phyloP scores from a whole-genome alignment of 768 basidiomycete species.

The Daedaleopsis nitida region DNA sequence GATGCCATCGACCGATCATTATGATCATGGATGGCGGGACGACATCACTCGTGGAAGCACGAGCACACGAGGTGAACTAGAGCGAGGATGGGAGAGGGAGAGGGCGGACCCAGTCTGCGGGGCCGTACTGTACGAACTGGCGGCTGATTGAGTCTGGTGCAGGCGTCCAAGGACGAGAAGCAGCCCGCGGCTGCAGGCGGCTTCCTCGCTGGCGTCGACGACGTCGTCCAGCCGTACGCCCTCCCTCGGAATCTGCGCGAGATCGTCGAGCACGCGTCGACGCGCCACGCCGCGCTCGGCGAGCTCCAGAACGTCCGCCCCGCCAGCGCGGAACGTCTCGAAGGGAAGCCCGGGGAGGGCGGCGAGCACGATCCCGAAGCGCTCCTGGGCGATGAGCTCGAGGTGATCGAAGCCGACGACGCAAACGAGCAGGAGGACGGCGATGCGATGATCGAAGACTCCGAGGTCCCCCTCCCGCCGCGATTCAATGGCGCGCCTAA shows the following conservation, averaged over 20 bases:
- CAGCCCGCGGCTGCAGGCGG: slow-evolving; percentile 45
- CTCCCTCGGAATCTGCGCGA: slow-evolving; percentile 59
- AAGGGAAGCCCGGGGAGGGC: neutral
- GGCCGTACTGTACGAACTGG: neutral
- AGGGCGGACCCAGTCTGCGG: too few species aligned
- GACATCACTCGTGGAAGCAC: too few species aligned
- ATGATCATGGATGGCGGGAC: too few species aligned
- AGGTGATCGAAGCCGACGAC: slow-evolving; percentile 13
- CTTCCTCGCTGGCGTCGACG: slow-evolving; percentile 69
- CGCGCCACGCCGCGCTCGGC: slow-evolving; percentile 12
- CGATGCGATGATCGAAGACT: slow-evolving; percentile 28
- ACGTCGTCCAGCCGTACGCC: slow-evolving; percentile 71
- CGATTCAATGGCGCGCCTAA: slow-evolving; percentile 41
- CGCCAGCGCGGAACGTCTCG: neutral
- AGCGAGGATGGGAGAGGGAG: too few species aligned
- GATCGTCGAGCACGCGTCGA: slow-evolving; percentile 17
- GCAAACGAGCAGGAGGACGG: slow-evolving; percentile 34
- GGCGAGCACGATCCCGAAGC: slow-evolving; percentile 26
- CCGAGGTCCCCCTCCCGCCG: neutral
- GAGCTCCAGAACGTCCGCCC: slow-evolving; percentile 1
- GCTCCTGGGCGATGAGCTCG: neutral
- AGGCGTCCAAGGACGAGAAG: slow-evolving; percentile 2
- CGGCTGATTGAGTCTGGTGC: neutral
- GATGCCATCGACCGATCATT: too few species aligned
- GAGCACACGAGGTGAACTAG: too few species aligned